Conservation (phyloP, 208 protist genomes). For the Acanthamoeba royreba region DNA sequence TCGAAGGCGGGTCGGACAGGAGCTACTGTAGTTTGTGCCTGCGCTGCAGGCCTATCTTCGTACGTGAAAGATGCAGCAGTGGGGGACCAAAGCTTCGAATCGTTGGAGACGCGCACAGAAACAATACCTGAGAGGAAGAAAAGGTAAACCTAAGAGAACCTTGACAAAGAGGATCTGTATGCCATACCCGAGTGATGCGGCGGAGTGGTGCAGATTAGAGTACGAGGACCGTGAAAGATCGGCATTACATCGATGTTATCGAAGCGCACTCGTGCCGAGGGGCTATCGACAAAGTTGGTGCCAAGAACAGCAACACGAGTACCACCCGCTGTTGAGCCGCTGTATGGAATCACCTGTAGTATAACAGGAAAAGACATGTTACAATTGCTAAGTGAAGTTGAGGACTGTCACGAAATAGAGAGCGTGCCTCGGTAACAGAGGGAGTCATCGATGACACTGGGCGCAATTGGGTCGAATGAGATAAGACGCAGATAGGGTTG, state of each 20-base stretch:
- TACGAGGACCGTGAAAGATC: conserved; percentile 49
- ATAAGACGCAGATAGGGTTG: conserved; percentile 60
- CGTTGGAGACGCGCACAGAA: conserved; percentile 55
- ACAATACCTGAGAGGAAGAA: not conserved
- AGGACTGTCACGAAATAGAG: not conserved
- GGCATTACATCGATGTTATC: conserved; percentile 61
- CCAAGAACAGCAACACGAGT: conserved; percentile 62
- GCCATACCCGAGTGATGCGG: conserved; percentile 31
- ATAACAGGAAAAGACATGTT: not conserved
- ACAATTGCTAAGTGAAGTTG: not conserved
- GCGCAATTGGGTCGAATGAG: conserved; percentile 59
- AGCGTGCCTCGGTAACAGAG: not conserved
- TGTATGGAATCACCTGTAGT: conserved; percentile 50
- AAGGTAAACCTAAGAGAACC: not conserved
- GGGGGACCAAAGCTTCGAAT: conserved; percentile 37
- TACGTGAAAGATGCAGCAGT: too few relatives aligned
- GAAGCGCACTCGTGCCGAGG: conserved; percentile 53
- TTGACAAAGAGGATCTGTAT: too few relatives aligned
- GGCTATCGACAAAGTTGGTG: conserved; percentile 65
- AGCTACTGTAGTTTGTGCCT: not conserved
- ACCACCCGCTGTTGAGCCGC: conserved; percentile 47
- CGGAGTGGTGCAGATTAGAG: conserved; percentile 56
- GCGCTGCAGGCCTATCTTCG: too few relatives aligned
- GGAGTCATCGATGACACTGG: not conserved
- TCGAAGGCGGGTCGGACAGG: not conserved